Percentiles rank a stretch among this genome's conserved stretches.
Evolutionary conservation across 768 basidiomycete genomes (phyloP).

Genomic region (Mycena rosella): DNA sequence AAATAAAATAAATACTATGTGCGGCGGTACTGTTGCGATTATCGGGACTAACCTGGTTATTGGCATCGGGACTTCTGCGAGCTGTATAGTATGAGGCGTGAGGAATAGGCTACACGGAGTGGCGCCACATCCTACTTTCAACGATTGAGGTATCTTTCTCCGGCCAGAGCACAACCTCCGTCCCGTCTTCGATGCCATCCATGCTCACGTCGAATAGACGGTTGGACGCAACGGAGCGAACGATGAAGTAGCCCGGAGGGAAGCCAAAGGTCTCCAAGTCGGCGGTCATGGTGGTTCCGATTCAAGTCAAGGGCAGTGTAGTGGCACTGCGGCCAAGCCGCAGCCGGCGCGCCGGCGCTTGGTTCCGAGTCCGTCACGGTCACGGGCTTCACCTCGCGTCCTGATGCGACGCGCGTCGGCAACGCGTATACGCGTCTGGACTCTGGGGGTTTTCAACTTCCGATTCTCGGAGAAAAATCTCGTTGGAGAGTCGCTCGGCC

Average conservation of each 20-base stretch:
- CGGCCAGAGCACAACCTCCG: slow-evolving; percentile 74
- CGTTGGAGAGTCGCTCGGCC: no score
- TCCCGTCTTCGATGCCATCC: slow-evolving; percentile 70
- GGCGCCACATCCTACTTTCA: slow-evolving; percentile 66
- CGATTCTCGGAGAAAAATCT: no score
- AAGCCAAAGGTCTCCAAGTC: slow-evolving; percentile 55
- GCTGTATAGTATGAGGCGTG: slow-evolving; percentile 51
- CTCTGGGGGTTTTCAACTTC: no score
- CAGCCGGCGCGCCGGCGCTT: no score
- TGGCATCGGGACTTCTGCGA: slow-evolving; percentile 73
- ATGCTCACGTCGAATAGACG: slow-evolving; percentile 69
- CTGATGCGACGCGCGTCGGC: no score
- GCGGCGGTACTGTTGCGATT: neutral
- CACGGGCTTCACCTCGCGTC: no score
- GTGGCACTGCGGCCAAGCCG: neutral
- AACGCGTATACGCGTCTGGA: no score
- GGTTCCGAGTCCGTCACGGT: no score
- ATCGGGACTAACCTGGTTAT: slow-evolving; percentile 72
- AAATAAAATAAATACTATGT: neutral
- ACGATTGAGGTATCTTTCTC: slow-evolving; percentile 84
- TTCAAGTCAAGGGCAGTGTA: neutral
- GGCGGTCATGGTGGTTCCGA: slow-evolving; percentile 39
- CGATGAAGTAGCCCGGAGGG: slow-evolving; percentile 67
- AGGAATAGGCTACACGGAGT: neutral
- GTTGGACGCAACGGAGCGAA: slow-evolving; percentile 65